These are phyloP conservation scores for Lasiodiplodia hormozganensis DNA, from an alignment of 2,329 filamentous ascomycete species.

Conservation along the genomic window DNA sequence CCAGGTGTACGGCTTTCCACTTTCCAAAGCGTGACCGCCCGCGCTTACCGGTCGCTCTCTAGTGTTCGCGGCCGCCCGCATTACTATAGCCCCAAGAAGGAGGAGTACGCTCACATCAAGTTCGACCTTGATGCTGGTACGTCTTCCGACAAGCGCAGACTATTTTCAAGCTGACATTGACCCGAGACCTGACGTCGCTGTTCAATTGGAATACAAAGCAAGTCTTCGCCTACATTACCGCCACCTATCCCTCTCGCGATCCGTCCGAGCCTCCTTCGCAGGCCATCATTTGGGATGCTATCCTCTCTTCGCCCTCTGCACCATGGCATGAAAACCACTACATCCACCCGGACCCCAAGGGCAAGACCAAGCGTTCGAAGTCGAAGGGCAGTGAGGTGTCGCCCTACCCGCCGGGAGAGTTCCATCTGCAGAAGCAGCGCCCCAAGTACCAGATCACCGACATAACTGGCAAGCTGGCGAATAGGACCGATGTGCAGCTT, in stretches of 20 bases:
- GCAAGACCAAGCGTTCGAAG: slow-evolving; percentile 46
- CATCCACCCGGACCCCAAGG: slow-evolving; percentile 63
- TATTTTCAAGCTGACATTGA: slow-evolving; percentile 24
- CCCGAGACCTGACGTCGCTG: slow-evolving; percentile 77
- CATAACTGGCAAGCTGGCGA: slow-evolving; percentile 78
- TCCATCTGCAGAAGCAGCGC: slow-evolving; percentile 82
- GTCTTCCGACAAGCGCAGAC: slow-evolving; percentile 1
- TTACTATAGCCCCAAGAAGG: slow-evolving; percentile 90
- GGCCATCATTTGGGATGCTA: slow-evolving; percentile 94
- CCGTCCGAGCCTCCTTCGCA: slow-evolving; percentile 56
- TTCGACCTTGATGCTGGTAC: slow-evolving; percentile 85
- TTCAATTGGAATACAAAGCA: slow-evolving; percentile 99
- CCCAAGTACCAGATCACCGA: slow-evolving; percentile 98
- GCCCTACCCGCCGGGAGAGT: slow-evolving; percentile 65
- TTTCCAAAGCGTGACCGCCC: neutral
- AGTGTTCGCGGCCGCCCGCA: slow-evolving; percentile 91
- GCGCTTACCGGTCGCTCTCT: slow-evolving; percentile 28
- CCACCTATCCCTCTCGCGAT: slow-evolving; percentile 65
- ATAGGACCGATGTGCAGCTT: slow-evolving; percentile 75
- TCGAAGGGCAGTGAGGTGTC: slow-evolving; percentile 32
- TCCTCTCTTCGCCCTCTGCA: slow-evolving; percentile 78
- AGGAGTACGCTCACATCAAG: slow-evolving; percentile 93
- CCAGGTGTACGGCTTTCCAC: slow-evolving; percentile 70
- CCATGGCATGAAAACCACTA: slow-evolving; percentile 59
- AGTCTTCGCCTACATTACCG: slow-evolving; percentile 94